These are phyloP conservation scores for Xerocomus cyaneibrunnescens DNA, from an alignment of 1,284 basidiomycete genomes.

Conservation along the genomic window DNA sequence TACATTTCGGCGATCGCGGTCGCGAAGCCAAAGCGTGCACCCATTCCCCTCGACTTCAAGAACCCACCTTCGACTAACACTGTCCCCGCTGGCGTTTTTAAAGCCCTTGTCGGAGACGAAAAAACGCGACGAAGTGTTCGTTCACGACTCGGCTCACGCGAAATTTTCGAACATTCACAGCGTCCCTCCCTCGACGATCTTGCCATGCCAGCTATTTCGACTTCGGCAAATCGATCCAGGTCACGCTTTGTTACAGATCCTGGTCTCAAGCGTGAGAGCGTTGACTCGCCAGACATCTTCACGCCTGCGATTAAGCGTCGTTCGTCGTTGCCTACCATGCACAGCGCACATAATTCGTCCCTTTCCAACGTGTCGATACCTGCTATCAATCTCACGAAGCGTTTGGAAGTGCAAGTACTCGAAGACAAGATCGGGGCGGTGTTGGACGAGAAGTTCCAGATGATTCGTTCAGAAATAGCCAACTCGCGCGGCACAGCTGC, in stretches of 20 bases:
- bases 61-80: slow-evolving; percentile 70
- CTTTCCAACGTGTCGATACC: slow-evolving; percentile 45
- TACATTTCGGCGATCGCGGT: slow-evolving; percentile 37
- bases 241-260: slow-evolving; percentile 58
- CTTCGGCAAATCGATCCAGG: slow-evolving; percentile 47
- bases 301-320: slow-evolving; percentile 46
- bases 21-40: slow-evolving; percentile 61
- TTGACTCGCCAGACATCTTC: slow-evolving; percentile 50
- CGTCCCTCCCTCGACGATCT: slow-evolving; percentile 73
- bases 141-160: slow-evolving; percentile 68
- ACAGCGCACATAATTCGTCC: slow-evolving; percentile 39
- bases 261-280: slow-evolving; percentile 29
- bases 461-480: slow-evolving; percentile 45
- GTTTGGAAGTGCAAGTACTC: slow-evolving; percentile 57
- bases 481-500: slow-evolving; percentile 21
- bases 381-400: slow-evolving; percentile 53
- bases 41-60: slow-evolving; percentile 79
- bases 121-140: slow-evolving; percentile 65
- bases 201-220: slow-evolving; percentile 65
- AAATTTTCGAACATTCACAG: slow-evolving; percentile 59
- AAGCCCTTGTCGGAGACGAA: slow-evolving; percentile 68
- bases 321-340: slow-evolving; percentile 62
- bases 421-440: slow-evolving; percentile 58
- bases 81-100: slow-evolving; percentile 80
- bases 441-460: slow-evolving; percentile 66